Percentiles rank a stretch among this genome's conserved stretches.
Conservation (phyloP, 2,329 filamentous ascomycete species). For the Neofusicoccum sp. region DNA sequence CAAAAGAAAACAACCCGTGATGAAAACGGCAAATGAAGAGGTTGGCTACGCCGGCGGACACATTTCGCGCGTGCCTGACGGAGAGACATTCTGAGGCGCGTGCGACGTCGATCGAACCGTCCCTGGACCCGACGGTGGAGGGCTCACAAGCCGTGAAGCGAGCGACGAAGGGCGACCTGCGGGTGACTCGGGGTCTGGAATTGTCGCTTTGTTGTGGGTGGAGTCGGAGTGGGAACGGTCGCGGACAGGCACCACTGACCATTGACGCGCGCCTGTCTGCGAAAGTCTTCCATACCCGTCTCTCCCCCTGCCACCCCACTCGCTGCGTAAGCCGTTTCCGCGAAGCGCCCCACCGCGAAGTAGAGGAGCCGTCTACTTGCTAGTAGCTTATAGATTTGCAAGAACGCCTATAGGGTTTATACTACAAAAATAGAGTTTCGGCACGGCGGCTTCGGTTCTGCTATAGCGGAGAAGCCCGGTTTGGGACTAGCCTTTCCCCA, state of each 20-base stretch:
- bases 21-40: background rate
- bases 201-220: constrained; percentile 6
- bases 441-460: background rate
- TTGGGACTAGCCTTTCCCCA: background rate
- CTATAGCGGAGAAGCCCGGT: background rate
- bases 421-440: background rate
- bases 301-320: background rate
- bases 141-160: background rate
- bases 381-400: background rate
- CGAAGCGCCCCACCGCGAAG: background rate
- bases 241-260: background rate
- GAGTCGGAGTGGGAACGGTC: constrained; percentile 10
- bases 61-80: background rate
- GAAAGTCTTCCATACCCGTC: background rate
- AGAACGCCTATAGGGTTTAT: background rate
- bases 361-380: background rate
- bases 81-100: constrained; percentile 5
- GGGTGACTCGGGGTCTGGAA: background rate
- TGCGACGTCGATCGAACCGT: background rate
- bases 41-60: background rate
- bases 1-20: background rate
- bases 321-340: background rate
- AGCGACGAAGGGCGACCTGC: background rate
- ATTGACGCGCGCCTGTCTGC: background rate
- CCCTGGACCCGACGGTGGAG: background rate